phyloP scores from a whole-genome alignment of 768 basidiomycete genomes.

The Roridomyces roridus region DNA sequence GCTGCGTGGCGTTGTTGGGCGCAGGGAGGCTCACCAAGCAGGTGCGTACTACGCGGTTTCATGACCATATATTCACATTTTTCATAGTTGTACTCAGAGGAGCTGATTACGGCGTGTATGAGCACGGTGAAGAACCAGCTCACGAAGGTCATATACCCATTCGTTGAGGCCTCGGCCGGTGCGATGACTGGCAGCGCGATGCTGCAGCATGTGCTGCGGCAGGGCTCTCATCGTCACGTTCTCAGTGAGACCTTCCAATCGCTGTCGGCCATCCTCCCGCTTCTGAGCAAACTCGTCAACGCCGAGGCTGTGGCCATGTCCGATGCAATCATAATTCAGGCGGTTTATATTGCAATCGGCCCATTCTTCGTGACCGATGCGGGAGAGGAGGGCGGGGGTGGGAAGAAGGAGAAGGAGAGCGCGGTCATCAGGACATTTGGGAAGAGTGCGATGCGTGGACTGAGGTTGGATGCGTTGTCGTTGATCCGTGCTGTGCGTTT shows the following conservation, averaged over 20 bases:
- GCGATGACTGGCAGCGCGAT: constrained; percentile 46
- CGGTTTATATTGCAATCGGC: constrained; percentile 91
- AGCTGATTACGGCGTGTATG: constrained; percentile 84
- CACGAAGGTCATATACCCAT: constrained; percentile 81
- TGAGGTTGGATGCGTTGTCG: constrained; percentile 82
- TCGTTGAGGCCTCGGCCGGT: constrained; percentile 73
- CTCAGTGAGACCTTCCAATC: constrained; percentile 78
- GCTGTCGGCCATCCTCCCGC: constrained; percentile 72
- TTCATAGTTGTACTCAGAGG: constrained; percentile 88
- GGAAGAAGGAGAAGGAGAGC: constrained; percentile 62
- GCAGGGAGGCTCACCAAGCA: constrained; percentile 87
- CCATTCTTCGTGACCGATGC: constrained; percentile 91
- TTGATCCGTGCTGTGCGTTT: constrained; percentile 82
- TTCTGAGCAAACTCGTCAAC: constrained; percentile 75
- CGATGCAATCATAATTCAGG: constrained; percentile 89
- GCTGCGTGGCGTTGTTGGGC: constrained; percentile 77
- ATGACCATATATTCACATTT: constrained; percentile 1
- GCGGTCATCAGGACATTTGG: constrained; percentile 73
- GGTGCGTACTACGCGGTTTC: constrained; percentile 47
- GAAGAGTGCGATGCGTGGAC: constrained; percentile 78
- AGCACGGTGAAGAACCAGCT: constrained; percentile 81
- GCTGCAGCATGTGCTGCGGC: constrained; percentile 58
- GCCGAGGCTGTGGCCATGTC: constrained; percentile 81
- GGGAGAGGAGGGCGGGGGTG: constrained; percentile 47
- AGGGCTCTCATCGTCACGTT: constrained; percentile 51